Evolutionary conservation across 1,139 yeast genomes (phyloP).

Genomic region (Pichia sp.): DNA sequence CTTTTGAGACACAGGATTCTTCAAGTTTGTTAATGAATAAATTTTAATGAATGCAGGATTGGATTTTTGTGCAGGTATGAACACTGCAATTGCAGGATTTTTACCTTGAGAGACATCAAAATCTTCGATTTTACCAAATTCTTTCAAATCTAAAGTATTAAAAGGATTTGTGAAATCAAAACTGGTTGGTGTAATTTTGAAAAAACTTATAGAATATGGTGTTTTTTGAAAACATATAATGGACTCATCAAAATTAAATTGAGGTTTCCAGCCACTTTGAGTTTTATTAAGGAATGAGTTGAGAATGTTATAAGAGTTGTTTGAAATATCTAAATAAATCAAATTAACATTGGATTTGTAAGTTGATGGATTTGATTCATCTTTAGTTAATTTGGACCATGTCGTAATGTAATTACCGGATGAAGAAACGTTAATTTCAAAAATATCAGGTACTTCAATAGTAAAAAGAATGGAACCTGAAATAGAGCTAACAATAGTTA

Average conservation of each 20-base stretch:
- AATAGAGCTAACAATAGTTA: conserved; percentile 54
- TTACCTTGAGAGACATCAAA: conserved; percentile 78
- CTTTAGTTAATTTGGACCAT: conserved; percentile 81
- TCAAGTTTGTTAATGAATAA: conserved; percentile 68
- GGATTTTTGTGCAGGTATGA: conserved; percentile 76
- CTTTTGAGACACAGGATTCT: conserved; percentile 77
- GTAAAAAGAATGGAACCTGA: conserved; percentile 38
- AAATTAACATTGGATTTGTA: conserved; percentile 73
- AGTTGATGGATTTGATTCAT: conserved; percentile 53
- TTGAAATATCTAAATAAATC: conserved; percentile 34
- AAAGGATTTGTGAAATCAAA: conserved; percentile 39
- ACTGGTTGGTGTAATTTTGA: conserved; percentile 38
- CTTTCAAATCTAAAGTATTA: conserved; percentile 43
- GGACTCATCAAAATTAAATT: conserved; percentile 70
- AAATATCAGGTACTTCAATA: conserved; percentile 54
- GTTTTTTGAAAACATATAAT: conserved; percentile 58
- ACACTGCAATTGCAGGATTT: conserved; percentile 87
- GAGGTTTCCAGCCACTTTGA: conserved; percentile 89
- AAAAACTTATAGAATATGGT: conserved; percentile 66
- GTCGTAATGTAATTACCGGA: conserved; percentile 77
- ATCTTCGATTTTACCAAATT: conserved; percentile 53
- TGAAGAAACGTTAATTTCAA: conserved; percentile 83
- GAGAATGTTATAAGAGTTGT: conserved; percentile 36
- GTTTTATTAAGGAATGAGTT: conserved; percentile 71
- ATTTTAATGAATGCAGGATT: conserved; percentile 86